Conservation (phyloP, 2,329 filamentous ascomycete genomes). For the Penicillium sp. region DNA sequence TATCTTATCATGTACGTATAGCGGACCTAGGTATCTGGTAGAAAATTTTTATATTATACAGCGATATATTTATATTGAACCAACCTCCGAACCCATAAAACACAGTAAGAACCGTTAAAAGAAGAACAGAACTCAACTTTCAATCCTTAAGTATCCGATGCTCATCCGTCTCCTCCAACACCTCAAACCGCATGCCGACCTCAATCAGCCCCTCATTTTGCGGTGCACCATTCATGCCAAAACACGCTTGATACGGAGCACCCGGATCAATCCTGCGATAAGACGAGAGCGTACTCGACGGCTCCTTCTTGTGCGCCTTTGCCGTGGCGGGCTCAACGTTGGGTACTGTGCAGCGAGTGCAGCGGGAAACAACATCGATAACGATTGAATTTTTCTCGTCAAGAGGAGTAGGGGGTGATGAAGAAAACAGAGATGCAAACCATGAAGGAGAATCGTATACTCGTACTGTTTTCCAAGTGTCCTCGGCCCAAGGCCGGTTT, state of each 20-base stretch:
- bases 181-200: conserved; percentile 58
- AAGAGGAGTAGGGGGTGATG: neutral
- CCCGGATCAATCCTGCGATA: conserved; percentile 59
- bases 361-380: conserved; percentile 57
- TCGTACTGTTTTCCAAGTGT: conserved; percentile 59
- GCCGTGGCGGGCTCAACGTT: conserved; percentile 63
- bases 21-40: neutral
- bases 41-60: neutral
- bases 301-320: conserved; percentile 55
- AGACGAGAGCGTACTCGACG: conserved; percentile 60
- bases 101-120: no score
- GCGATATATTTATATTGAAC: neutral
- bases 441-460: conserved; percentile 16
- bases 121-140: neutral
- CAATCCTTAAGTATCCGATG: conserved; percentile 50
- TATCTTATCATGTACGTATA: no score
- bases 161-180: conserved; percentile 53
- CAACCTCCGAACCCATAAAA: neutral
- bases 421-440: no score
- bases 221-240: conserved; percentile 63
- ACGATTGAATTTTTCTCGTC: conserved; percentile 31
- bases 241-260: conserved; percentile 62
- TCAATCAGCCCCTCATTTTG: conserved; percentile 51
- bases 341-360: conserved; percentile 59
- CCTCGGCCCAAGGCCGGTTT: conserved; percentile 57